Percentiles rank a stretch among this genome's conserved stretches.
These are phyloP conservation scores for Populus hybrid DNA, from an alignment of 441 rosid species.

Conservation along the genomic window DNA sequence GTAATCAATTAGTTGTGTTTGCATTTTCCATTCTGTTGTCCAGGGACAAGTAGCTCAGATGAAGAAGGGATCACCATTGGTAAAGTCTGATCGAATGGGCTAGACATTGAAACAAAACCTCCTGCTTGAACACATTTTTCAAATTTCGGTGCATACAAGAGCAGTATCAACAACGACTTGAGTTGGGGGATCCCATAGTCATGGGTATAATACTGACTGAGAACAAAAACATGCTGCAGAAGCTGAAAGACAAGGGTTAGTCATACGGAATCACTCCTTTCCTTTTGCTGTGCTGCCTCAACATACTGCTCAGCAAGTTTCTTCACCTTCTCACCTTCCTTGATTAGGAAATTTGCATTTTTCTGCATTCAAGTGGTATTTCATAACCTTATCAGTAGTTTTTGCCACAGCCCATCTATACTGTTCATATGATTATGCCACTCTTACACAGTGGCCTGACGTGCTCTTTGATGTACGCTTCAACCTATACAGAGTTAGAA, in stretches of 20 bases:
- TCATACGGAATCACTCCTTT: slow-evolving; percentile 30
- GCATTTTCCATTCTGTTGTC: not conserved
- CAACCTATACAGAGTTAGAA: slow-evolving; percentile 54
- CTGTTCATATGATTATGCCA: slow-evolving; percentile 78
- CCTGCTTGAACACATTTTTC: not conserved
- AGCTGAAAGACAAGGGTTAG: not conserved
- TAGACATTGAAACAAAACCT: not conserved
- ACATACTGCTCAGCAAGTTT: slow-evolving; percentile 96
- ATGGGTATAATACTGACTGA: not conserved
- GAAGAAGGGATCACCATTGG: not conserved
- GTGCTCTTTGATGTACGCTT: slow-evolving; percentile 95
- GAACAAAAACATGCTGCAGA: not conserved
- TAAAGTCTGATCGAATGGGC: not conserved
- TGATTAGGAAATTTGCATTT: slow-evolving; percentile 83
- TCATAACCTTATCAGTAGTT: slow-evolving; percentile 91
- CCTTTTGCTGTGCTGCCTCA: slow-evolving; percentile 73
- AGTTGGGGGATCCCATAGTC: not conserved
- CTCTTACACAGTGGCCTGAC: slow-evolving; percentile 94
- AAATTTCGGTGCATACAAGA: not conserved
- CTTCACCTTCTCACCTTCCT: slow-evolving; percentile 98
- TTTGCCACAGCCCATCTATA: slow-evolving; percentile 95
- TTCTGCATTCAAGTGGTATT: slow-evolving; percentile 78
- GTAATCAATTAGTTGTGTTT: not conserved
- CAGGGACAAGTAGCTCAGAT: not conserved
- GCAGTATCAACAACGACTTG: not conserved